phyloP scores from a whole-genome alignment of 2,329 filamentous ascomycete genomes.

The Gaeumannomyces sp. region DNA sequence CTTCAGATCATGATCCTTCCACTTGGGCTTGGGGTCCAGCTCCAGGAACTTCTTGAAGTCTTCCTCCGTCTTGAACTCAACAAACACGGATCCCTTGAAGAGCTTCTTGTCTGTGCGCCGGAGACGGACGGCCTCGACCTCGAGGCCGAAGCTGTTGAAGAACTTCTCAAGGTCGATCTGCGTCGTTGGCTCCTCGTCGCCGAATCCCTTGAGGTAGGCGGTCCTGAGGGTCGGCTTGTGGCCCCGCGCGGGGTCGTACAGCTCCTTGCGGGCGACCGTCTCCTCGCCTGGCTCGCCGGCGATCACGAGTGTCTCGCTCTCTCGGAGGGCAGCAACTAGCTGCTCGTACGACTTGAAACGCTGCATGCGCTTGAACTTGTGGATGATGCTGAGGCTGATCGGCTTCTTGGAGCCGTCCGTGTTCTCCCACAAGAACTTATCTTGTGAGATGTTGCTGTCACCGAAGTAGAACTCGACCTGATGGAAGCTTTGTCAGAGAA shows the following conservation, averaged over 20 bases:
- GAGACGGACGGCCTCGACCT: slow-evolving; percentile 74
- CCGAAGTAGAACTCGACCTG: slow-evolving; percentile 96
- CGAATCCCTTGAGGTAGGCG: slow-evolving; percentile 93
- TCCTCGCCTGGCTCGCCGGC: slow-evolving; percentile 67
- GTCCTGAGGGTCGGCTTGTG: slow-evolving; percentile 61
- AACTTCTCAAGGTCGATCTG: slow-evolving; percentile 94
- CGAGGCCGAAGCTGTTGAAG: slow-evolving; percentile 71
- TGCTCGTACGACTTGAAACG: slow-evolving; percentile 84
- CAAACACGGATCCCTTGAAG: slow-evolving; percentile 97
- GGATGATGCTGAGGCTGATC: slow-evolving; percentile 69
- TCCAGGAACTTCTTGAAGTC: slow-evolving; percentile 73
- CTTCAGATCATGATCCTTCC: slow-evolving; percentile 70
- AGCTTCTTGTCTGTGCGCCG: slow-evolving; percentile 64
- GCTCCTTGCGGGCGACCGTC: slow-evolving; percentile 68
- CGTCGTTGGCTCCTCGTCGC: slow-evolving; percentile 71
- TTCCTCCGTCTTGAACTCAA: slow-evolving; percentile 81
- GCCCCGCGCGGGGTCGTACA: slow-evolving; percentile 55
- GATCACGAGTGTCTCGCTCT: slow-evolving; percentile 67
- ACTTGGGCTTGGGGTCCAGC: slow-evolving; percentile 75
- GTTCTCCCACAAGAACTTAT: slow-evolving; percentile 78
- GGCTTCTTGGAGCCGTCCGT: slow-evolving; percentile 78
- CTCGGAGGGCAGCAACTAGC: slow-evolving; percentile 75
- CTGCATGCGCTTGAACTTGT: slow-evolving; percentile 92
- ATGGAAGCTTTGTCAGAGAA: slow-evolving; percentile 13
- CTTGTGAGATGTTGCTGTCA: slow-evolving; percentile 80